Evolutionary conservation across 1,284 basidiomycete genomes (phyloP).

Genomic region (Wolfiporia cocos): DNA sequence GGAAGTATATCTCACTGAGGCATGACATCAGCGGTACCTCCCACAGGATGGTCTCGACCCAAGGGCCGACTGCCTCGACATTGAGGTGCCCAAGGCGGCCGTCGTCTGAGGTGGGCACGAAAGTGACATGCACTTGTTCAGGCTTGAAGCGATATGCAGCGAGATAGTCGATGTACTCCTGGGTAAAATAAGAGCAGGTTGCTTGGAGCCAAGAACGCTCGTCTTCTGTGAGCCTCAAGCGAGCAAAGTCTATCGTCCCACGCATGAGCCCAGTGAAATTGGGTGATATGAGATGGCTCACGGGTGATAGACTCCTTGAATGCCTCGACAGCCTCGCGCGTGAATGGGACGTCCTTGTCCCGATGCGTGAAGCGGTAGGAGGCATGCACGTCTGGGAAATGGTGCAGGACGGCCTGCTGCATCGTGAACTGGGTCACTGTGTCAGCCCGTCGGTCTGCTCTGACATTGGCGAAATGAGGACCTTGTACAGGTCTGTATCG

Average conservation of each 20-base stretch:
- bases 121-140: conserved; percentile 70
- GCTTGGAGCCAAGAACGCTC: conserved; percentile 69
- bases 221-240: conserved; percentile 50
- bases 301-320: conserved; percentile 64
- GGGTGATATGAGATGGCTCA: conserved; percentile 34
- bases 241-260: conserved; percentile 51
- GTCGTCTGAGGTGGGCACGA: conserved; percentile 48
- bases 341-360: conserved; percentile 67
- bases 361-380: conserved; percentile 89
- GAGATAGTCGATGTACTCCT: conserved; percentile 78
- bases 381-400: conserved; percentile 67
- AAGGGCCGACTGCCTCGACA: conserved; percentile 72
- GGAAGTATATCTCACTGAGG: conserved; percentile 76
- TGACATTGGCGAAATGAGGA: conserved; percentile 24
- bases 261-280: neutral
- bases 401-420: conserved; percentile 89
- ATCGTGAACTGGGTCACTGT: conserved; percentile 90
- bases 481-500: conserved; percentile 97
- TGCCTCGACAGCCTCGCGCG: conserved; percentile 58
- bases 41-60: conserved; percentile 92
- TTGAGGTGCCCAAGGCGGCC: conserved; percentile 63
- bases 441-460: no score
- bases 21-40: conserved; percentile 94
- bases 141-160: conserved; percentile 72
- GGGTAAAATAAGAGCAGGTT: conserved; percentile 74